Evolutionary conservation across 495 filamentous ascomycete genomes (phyloP).

Genomic region (Penicillium arizonense): DNA sequence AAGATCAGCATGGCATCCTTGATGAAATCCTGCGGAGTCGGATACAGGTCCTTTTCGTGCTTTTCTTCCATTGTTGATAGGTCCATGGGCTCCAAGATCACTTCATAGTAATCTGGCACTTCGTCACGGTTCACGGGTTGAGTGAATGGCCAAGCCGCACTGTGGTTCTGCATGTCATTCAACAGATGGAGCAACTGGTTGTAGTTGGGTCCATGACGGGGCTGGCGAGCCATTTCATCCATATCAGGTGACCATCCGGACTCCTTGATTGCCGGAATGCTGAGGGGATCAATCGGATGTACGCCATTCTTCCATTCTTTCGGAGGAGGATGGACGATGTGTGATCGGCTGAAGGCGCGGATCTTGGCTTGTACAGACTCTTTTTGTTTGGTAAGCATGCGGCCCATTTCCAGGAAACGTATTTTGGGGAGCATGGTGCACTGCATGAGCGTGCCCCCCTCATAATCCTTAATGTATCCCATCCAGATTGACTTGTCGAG

Average conservation of each 20-base stretch:
- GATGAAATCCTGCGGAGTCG: constrained; percentile 89
- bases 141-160: constrained; percentile 89
- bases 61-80: constrained; percentile 93
- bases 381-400: constrained; percentile 97
- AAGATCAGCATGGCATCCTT: constrained; percentile 89
- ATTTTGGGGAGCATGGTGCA: constrained; percentile 95
- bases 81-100: constrained; percentile 98
- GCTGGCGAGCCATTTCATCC: constrained; percentile 94
- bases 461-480: constrained; percentile 99
- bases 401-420: constrained; percentile 88
- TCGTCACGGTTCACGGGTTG: constrained; percentile 93
- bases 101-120: constrained; percentile 95
- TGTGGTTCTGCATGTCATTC: constrained; percentile 93
- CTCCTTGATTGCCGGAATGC: constrained; percentile 77
- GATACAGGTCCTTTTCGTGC: constrained; percentile 90
- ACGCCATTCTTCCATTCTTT: constrained; percentile 76
- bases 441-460: constrained; percentile 99
- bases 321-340: constrained; percentile 82
- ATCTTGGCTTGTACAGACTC: constrained; percentile 93
- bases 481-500: constrained; percentile 91
- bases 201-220: constrained; percentile 96
- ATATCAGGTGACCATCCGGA: constrained; percentile 96
- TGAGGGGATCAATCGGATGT: constrained; percentile 73
- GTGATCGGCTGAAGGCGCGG: constrained; percentile 81
- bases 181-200: constrained; percentile 89